These are phyloP conservation scores for Blastobotrys malaysiensis DNA, from an alignment of 1,139 yeast genomes.

Conservation along the genomic window DNA sequence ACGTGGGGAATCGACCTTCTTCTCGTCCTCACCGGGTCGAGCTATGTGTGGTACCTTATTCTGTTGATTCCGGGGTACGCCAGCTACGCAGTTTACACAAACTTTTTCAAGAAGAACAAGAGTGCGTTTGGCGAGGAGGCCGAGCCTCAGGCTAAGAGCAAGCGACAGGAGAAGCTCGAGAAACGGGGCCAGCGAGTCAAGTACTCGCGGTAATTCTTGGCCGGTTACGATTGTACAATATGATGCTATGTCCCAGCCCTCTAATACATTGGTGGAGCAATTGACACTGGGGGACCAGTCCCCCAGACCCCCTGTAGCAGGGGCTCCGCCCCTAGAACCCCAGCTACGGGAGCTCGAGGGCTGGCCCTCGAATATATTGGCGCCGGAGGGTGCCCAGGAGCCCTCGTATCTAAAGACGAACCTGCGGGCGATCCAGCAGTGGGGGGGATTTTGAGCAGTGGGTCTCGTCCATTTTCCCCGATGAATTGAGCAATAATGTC, in stretches of 20 bases:
- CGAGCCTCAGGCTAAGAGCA: conserved; percentile 35
- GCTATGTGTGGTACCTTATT: conserved; percentile 58
- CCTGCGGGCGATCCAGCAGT: no score
- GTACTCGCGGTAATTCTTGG: not conserved
- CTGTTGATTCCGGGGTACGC: conserved; percentile 49
- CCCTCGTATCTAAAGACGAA: no score
- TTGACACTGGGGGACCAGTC: not conserved
- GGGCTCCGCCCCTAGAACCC: no score
- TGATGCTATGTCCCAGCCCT: no score
- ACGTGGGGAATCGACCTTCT: conserved; percentile 59
- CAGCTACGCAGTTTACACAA: conserved; percentile 43
- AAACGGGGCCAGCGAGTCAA: conserved; percentile 39
- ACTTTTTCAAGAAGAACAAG: conserved; percentile 14
- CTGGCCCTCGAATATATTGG: no score
- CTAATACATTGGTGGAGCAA: no score
- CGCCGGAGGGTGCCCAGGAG: no score
- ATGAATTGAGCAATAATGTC: no score
- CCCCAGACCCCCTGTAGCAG: no score
- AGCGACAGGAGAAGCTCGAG: conserved; percentile 50
- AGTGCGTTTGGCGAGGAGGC: conserved; percentile 14
- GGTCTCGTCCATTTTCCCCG: no score
- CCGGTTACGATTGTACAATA: not conserved
- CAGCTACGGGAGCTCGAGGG: no score
- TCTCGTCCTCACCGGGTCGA: conserved; percentile 50
- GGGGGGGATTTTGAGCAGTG: no score